These are phyloP conservation scores for Cryphonectria radicalis DNA, from an alignment of 2,329 filamentous ascomycete genomes.

Conservation along the genomic window DNA sequence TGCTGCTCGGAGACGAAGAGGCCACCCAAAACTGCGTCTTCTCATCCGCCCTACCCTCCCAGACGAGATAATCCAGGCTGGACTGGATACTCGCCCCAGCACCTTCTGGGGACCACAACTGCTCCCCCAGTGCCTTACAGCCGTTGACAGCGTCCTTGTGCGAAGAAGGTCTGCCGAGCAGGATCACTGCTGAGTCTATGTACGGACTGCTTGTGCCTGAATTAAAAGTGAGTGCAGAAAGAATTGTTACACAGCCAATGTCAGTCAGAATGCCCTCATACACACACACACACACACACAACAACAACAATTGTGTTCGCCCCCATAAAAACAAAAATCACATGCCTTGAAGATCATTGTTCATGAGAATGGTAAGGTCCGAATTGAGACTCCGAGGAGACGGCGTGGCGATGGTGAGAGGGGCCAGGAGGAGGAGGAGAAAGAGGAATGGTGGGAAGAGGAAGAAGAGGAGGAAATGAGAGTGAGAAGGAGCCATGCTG, in stretches of 20 bases:
- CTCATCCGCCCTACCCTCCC: slow-evolving; percentile 35
- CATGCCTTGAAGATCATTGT: slow-evolving; percentile 48
- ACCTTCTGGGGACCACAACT: slow-evolving; percentile 42
- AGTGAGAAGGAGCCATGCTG: slow-evolving; percentile 25
- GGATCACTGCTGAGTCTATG: slow-evolving; percentile 41
- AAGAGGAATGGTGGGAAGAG: slow-evolving; percentile 18
- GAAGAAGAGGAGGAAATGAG: slow-evolving; percentile 23
- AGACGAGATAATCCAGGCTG: slow-evolving; percentile 44
- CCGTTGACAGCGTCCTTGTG: slow-evolving; percentile 37
- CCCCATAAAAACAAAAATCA: background rate
- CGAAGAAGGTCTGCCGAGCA: slow-evolving; percentile 37
- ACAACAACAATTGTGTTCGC: background rate
- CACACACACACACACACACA: background rate
- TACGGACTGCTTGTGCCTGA: slow-evolving; percentile 41
- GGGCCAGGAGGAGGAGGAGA: slow-evolving; percentile 31
- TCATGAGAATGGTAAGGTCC: slow-evolving; percentile 43
- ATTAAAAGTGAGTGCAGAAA: background rate
- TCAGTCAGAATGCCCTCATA: background rate
- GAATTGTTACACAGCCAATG: background rate
- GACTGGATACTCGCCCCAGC: slow-evolving; percentile 37
- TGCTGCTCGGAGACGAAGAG: slow-evolving; percentile 21
- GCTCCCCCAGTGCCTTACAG: slow-evolving; percentile 45
- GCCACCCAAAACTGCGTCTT: slow-evolving; percentile 44
- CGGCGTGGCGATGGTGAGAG: slow-evolving; percentile 34
- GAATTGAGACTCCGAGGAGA: slow-evolving; percentile 43